Percentiles rank a stretch among this genome's conserved stretches.
These are phyloP conservation scores for Sugiyamaella grinbergsii DNA, from an alignment of 1,139 yeast genomes.

Conservation along the genomic window DNA sequence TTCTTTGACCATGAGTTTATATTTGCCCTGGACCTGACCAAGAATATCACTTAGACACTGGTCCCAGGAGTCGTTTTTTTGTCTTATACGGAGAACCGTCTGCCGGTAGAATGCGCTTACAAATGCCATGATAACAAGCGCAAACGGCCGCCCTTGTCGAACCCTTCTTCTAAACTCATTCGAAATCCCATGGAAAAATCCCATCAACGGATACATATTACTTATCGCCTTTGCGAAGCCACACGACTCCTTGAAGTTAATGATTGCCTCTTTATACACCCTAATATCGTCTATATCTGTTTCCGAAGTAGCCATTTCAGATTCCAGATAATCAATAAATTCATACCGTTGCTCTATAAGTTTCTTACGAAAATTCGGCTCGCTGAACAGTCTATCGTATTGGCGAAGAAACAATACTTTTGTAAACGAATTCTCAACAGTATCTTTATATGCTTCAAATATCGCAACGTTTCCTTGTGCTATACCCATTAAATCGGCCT, in stretches of 20 bases:
- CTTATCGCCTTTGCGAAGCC: not conserved
- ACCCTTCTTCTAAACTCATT: constrained; percentile 6
- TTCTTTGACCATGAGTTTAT: constrained; percentile 10
- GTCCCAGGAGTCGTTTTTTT: constrained; percentile 16
- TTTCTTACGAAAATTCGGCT: not conserved
- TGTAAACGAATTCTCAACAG: not conserved
- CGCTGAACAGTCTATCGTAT: not conserved
- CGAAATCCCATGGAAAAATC: constrained; percentile 10
- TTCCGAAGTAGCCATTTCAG: not conserved
- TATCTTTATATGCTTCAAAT: constrained; percentile 8
- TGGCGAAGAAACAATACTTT: constrained; percentile 1
- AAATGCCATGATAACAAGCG: constrained; percentile 18
- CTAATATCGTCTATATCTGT: not conserved
- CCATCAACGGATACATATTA: constrained; percentile 16
- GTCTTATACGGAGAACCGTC: constrained; percentile 15
- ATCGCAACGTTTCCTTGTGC: constrained; percentile 16
- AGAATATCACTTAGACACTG: constrained; percentile 10
- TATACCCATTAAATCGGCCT: constrained; percentile 15
- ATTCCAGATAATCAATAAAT: constrained; percentile 13
- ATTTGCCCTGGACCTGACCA: not conserved
- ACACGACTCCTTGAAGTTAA: not conserved
- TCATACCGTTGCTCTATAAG: constrained; percentile 1
- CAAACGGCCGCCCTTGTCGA: constrained; percentile 18
- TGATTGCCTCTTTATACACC: not conserved
- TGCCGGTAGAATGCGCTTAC: constrained; percentile 9